These are phyloP conservation scores for Antrodiella citrinella DNA, from an alignment of 768 basidiomycete genomes.

Conservation along the genomic window DNA sequence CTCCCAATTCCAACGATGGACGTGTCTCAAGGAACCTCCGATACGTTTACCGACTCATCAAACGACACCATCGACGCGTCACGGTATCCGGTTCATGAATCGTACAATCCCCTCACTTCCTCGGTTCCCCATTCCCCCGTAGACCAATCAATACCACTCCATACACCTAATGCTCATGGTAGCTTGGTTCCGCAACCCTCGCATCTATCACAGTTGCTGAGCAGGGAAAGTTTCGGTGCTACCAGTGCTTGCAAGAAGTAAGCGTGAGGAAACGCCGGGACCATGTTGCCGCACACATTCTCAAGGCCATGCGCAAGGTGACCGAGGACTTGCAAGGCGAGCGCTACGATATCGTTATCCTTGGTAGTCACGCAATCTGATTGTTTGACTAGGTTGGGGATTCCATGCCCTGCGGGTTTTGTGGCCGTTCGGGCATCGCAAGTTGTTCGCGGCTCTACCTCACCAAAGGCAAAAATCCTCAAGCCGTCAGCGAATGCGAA, in stretches of 20 bases:
- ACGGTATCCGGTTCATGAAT: too few species aligned
- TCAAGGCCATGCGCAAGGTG: conserved; percentile 4
- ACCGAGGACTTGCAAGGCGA: conserved; percentile 6
- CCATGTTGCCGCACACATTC: conserved; percentile 10
- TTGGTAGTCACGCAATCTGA: background rate
- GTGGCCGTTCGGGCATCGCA: conserved; percentile 9
- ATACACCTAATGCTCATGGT: too few species aligned
- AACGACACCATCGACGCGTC: too few species aligned
- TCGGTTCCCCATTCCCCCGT: too few species aligned
- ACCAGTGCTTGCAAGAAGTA: conserved; percentile 4
- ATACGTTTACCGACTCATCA: too few species aligned
- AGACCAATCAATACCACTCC: too few species aligned
- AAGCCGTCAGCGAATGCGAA: conserved; percentile 12
- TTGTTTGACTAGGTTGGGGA: conserved; percentile 9
- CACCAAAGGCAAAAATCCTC: conserved; percentile 10
- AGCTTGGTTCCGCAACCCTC: too few species aligned
- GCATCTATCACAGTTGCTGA: too few species aligned
- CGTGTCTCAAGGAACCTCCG: too few species aligned
- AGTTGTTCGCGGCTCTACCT: conserved; percentile 8
- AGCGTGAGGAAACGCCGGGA: background rate
- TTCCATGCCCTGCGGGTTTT: conserved; percentile 21
- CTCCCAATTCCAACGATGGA: too few species aligned
- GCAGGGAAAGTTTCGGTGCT: conserved; percentile 7
- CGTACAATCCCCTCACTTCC: too few species aligned
- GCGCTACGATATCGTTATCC: background rate